A percentile compares a stretch with the other conserved stretches of the same genome.
Conservation (phyloP, 2,329 filamentous ascomycete genomes). For the Aspergillus versicolor region DNA sequence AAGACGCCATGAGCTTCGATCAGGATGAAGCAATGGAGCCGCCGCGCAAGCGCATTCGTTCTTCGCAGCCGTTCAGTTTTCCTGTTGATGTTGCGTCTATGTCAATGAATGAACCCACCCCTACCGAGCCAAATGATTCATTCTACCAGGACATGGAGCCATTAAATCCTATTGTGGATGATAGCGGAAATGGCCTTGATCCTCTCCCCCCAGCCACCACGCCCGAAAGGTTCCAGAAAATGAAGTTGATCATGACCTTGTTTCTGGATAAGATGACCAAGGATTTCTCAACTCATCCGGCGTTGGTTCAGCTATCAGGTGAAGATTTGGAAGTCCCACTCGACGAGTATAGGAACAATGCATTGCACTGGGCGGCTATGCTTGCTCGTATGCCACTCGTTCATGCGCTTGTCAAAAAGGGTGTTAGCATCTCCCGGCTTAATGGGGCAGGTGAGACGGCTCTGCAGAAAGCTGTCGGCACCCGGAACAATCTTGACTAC, state of each 20-base stretch:
- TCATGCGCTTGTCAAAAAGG: constrained; percentile 75
- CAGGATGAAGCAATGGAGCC: constrained; percentile 67
- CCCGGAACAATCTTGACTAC: constrained; percentile 92
- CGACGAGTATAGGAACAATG: constrained; percentile 80
- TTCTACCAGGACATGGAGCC: constrained; percentile 46
- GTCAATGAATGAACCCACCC: constrained; percentile 43
- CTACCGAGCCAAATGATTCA: constrained; percentile 48
- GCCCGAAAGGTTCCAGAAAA: constrained; percentile 73
- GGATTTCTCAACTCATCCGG: constrained; percentile 72
- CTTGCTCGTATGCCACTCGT: constrained; percentile 81
- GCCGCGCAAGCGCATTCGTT: constrained; percentile 72
- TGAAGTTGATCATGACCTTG: constrained; percentile 75
- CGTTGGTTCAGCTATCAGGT: constrained; percentile 71
- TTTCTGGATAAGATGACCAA: constrained; percentile 73
- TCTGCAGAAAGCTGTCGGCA: constrained; percentile 85
- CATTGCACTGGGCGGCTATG: constrained; percentile 94
- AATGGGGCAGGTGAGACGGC: constrained; percentile 90
- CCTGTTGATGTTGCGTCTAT: constrained; percentile 31
- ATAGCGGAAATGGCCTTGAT: constrained; percentile 35
- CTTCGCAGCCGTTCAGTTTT: constrained; percentile 38
- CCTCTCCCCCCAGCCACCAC: constrained; percentile 53
- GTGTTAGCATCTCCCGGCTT: constrained; percentile 82
- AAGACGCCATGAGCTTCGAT: constrained; percentile 47
- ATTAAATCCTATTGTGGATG: constrained; percentile 29
- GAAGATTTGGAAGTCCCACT: constrained; percentile 89